Conservation (phyloP, 441 rosid species). For the Flueggea neowawraea region DNA sequence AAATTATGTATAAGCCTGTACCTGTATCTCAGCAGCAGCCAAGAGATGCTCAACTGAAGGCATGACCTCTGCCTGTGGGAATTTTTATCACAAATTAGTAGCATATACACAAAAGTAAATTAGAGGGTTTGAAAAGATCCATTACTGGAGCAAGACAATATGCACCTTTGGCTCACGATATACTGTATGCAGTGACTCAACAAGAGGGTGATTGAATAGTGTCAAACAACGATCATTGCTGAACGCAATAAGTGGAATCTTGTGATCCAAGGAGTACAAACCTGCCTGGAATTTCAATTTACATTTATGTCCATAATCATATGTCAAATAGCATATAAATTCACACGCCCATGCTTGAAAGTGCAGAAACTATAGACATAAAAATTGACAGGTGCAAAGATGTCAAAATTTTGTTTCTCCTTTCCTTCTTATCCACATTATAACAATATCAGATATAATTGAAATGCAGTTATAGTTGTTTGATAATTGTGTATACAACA, state of each 20-base stretch:
- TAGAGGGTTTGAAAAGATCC: constrained; percentile 12
- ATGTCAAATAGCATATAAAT: neutral
- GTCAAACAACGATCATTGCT: constrained; percentile 80
- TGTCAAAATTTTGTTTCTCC: neutral
- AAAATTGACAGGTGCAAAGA: no score
- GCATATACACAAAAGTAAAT: constrained; percentile 12
- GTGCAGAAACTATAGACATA: no score
- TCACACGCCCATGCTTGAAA: no score
- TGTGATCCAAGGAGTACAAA: constrained; percentile 69
- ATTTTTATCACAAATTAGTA: constrained; percentile 11
- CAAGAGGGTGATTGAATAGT: constrained; percentile 75
- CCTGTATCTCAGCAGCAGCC: constrained; percentile 81
- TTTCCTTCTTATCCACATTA: neutral
- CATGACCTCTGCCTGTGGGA: constrained; percentile 80
- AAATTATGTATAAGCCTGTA: constrained; percentile 22
- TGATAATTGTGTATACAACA: neutral
- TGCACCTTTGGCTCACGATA: constrained; percentile 85
- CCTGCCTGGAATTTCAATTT: constrained; percentile 46
- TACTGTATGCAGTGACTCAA: constrained; percentile 64
- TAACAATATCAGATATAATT: neutral
- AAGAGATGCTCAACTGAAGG: constrained; percentile 70
- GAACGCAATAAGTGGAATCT: constrained; percentile 86
- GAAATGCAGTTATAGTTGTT: neutral
- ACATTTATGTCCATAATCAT: neutral
- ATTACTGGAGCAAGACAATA: constrained; percentile 6